Conservation (phyloP, 2,329 filamentous ascomycete species). For the Fusarium sp. region DNA sequence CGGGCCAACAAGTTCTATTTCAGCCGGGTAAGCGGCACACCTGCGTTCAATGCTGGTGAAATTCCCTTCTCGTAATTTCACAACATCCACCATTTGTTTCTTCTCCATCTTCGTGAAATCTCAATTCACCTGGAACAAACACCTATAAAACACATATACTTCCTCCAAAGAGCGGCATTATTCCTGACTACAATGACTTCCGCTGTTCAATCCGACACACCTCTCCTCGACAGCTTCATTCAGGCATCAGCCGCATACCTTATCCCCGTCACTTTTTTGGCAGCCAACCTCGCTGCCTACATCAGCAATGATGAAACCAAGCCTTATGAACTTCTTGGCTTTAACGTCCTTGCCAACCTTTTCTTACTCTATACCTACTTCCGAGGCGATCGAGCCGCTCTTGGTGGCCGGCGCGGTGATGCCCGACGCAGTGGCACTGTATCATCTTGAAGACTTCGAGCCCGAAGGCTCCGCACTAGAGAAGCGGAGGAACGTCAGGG, state of each 20-base stretch:
- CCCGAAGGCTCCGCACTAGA: rapidly evolving
- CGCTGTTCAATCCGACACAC: rapidly evolving
- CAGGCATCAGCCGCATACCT: neutral
- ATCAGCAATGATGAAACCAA: neutral
- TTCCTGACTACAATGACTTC: neutral
- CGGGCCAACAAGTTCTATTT: neutral
- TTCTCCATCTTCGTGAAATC: neutral
- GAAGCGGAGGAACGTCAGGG: neutral
- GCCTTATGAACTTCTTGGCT: neutral
- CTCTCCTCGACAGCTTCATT: neutral
- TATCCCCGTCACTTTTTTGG: rapidly evolving
- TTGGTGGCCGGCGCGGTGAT: rapidly evolving
- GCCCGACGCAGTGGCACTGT: rapidly evolving
- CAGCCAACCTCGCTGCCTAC: neutral
- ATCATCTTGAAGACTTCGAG: neutral
- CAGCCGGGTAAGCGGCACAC: neutral
- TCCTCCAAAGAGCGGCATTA: neutral
- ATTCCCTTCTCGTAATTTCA: neutral
- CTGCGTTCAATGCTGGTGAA: too few relatives aligned
- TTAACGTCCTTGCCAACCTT: slow-evolving; percentile 1
- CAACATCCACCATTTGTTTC: neutral
- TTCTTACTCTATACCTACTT: neutral
- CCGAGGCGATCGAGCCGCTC: neutral
- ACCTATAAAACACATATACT: neutral
- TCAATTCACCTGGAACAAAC: too few relatives aligned